Base-by-base conservation (phyloP, 306 rosid genomes). In the Quercus dentata region DNA sequence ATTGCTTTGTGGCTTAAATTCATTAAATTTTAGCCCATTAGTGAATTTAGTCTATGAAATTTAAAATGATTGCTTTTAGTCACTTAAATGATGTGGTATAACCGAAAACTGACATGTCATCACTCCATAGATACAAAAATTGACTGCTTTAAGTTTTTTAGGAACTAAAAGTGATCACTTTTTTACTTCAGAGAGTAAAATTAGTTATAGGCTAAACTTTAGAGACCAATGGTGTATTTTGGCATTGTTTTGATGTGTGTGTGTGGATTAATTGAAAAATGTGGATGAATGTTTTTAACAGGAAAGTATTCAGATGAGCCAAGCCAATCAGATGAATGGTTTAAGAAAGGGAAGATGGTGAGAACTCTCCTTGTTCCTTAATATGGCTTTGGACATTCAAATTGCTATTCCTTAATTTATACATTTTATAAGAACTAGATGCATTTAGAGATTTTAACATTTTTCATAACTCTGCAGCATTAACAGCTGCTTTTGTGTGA, bases 291-390 rank as follows among this genome's bases (percentile, higher is more conserved):
- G 79, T 62, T 71, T 81, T 64, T 80, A 11, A 76, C 88, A 94
- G 98, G 98, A 79, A 94, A 92, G 74, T 94, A 94, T 86, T 90
- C 96, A 38, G 97, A 92, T 61, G 94, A 75, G 46, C 94, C 95
- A 0, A 92, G 86, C 78, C 97, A 92, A 76, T 87, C 94, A 58
- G 98, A 94, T 82, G 97, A 90, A 83, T 90, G 98, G 98, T 90
- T 94, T 79, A 90, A 90, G 84, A 90, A 87, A 85, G 97, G 97
- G 70, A 94, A 87, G 87, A 79, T 81, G 78, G 98, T 94, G 86
- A 77, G 80, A 64, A 69, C 20, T 61, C 14, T 49, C 54, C 54
- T 69, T 4, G 20, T 56, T 71, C 1, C 6, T 65, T 77, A 19
- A 19, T 17, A 15, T 67, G 59, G 31, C 27, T 30, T 55, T 28